Conservation (phyloP, 2,329 filamentous ascomycete genomes). For the Chaetomium strumarium region DNA sequence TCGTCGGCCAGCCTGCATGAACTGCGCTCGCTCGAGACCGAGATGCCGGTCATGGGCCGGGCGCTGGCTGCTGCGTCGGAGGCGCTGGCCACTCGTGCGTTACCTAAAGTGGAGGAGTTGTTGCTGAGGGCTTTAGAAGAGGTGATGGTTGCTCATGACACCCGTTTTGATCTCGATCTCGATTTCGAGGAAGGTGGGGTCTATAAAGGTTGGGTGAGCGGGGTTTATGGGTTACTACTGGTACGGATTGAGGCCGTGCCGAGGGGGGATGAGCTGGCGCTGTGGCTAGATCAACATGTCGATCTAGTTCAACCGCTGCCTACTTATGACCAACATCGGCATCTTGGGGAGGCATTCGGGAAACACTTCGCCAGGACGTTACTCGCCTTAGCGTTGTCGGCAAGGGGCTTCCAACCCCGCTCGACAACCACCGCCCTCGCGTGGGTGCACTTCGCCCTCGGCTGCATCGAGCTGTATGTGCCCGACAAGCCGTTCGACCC, state of each 20-base stretch:
- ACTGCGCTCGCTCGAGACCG: conserved; percentile 57
- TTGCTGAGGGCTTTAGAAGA: conserved; percentile 42
- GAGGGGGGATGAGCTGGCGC: conserved; percentile 4
- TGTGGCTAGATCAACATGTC: conserved; percentile 15
- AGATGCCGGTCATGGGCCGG: conserved; percentile 55
- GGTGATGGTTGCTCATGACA: conserved; percentile 38
- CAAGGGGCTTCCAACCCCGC: conserved; percentile 25
- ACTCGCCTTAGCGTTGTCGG: conserved; percentile 37
- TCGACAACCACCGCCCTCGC: conserved; percentile 47
- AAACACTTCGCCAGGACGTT: conserved; percentile 43
- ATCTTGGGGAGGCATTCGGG: conserved; percentile 35
- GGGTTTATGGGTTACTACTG: conserved; percentile 23
- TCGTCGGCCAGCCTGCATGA: conserved; percentile 52
- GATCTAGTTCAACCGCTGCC: conserved; percentile 25
- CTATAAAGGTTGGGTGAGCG: conserved; percentile 27
- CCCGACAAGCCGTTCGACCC: conserved; percentile 86
- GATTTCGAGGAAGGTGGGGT: conserved; percentile 29
- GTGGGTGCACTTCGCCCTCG: conserved; percentile 71
- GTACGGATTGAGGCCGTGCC: not conserved
- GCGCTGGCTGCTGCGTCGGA: conserved; percentile 46
- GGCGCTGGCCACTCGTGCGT: conserved; percentile 45
- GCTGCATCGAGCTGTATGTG: conserved; percentile 72
- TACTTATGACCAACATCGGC: conserved; percentile 23
- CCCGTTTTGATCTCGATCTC: no score
- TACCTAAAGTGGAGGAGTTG: conserved; percentile 42